Percentiles rank a stretch among this genome's conserved stretches.
phyloP scores from a whole-genome alignment of 176 grass and related monocot genomes.

The Oryza brachyantha region DNA sequence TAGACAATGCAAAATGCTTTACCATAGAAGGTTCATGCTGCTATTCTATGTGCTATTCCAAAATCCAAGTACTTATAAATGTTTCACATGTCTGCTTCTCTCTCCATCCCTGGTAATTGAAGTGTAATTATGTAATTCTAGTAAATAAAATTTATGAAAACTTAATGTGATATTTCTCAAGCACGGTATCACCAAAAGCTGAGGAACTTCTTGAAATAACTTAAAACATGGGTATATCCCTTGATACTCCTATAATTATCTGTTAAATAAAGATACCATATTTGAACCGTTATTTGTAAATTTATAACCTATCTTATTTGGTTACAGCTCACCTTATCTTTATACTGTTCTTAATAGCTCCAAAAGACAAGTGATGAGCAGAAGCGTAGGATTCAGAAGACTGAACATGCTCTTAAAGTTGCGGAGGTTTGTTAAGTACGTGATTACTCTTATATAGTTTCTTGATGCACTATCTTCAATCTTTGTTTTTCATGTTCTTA shows the following conservation, averaged over 20 bases:
- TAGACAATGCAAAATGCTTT: background rate
- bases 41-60: background rate
- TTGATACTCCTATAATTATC: background rate
- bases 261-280: background rate
- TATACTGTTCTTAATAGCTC: constrained; percentile 54
- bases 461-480: constrained; percentile 16
- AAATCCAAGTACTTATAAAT: background rate
- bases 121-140: background rate
- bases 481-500: constrained; percentile 45
- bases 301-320: background rate
- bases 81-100: background rate
- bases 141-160: background rate
- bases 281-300: background rate
- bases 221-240: background rate
- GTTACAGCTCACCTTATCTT: constrained; percentile 13
- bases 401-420: constrained; percentile 71
- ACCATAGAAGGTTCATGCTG: background rate
- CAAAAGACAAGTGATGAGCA: constrained; percentile 74
- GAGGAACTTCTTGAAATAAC: background rate
- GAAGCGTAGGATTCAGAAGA: constrained; percentile 82
- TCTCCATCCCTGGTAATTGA: background rate
- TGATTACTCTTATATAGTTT: constrained; percentile 4
- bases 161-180: constrained; percentile 6
- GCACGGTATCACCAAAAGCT: background rate
- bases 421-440: constrained; percentile 72